Conservation (phyloP, 2,329 filamentous ascomycete species). For the Venturia pyrina region DNA sequence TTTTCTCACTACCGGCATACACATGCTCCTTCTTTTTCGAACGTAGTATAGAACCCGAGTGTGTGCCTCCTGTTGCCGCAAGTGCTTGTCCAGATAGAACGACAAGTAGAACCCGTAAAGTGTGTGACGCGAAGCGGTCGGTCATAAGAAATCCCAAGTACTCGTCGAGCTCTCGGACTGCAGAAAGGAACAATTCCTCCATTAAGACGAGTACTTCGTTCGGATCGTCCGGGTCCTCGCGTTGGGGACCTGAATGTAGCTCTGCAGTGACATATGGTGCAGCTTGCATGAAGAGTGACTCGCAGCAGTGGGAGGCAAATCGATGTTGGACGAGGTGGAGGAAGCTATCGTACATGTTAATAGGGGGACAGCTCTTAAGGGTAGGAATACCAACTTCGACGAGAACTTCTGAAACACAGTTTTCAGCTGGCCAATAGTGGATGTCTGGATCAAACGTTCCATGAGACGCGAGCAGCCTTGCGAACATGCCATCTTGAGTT, state of each 20-base stretch:
- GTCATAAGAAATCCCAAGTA: constrained; percentile 76
- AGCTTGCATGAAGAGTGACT: constrained; percentile 78
- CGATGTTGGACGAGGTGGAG: constrained; percentile 84
- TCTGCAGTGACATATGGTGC: constrained; percentile 72
- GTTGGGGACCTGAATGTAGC: constrained; percentile 40
- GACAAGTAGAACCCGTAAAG: constrained; percentile 73
- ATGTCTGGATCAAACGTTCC: constrained; percentile 81
- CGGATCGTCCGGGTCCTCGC: constrained; percentile 30
- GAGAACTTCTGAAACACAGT: constrained; percentile 74
- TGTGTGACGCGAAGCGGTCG: constrained; percentile 83
- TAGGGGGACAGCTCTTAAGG: constrained; percentile 5
- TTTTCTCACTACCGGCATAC: constrained; percentile 37
- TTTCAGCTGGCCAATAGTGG: constrained; percentile 72
- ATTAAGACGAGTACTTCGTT: constrained; percentile 52
- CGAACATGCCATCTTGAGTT: constrained; percentile 90
- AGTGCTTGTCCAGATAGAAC: constrained; percentile 77
- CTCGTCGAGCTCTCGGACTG: constrained; percentile 78
- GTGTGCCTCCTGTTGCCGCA: constrained; percentile 45
- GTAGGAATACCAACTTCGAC: constrained; percentile 48
- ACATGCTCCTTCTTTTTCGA: constrained; percentile 88
- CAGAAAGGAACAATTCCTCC: constrained; percentile 75
- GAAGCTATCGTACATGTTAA: constrained; percentile 42
- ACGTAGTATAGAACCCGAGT: constrained; percentile 63
- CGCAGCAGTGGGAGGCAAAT: constrained; percentile 95
- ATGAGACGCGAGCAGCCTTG: constrained; percentile 90